These are phyloP conservation scores for Tephrocybe rancida DNA, from an alignment of 768 basidiomycete genomes.

Conservation along the genomic window DNA sequence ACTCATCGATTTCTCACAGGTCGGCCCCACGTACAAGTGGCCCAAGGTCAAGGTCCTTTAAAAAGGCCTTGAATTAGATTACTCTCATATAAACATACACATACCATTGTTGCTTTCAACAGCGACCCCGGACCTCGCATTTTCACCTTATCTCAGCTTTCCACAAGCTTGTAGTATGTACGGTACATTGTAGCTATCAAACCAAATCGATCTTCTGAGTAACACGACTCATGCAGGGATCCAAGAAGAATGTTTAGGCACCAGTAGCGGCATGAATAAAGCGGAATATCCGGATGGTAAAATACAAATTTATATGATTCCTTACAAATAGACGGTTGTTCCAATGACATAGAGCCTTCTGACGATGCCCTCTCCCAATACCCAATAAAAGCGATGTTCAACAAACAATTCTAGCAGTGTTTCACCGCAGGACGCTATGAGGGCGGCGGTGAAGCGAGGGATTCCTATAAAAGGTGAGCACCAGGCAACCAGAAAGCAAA, in stretches of 20 bases:
- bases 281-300: conserved; percentile 8
- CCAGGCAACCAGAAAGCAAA: conserved; percentile 1
- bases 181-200: conserved; percentile 12
- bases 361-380: conserved; percentile 4
- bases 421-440: conserved; percentile 32
- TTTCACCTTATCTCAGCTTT: conserved; percentile 14
- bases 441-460: conserved; percentile 71
- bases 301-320: conserved; percentile 18
- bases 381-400: conserved; percentile 5
- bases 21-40: conserved; percentile 13
- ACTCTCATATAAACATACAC: conserved; percentile 10
- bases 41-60: conserved; percentile 12
- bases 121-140: conserved; percentile 15
- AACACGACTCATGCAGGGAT: neutral
- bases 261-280: neutral
- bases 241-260: neutral
- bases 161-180: conserved; percentile 21
- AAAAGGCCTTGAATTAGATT: neutral
- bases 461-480: conserved; percentile 43
- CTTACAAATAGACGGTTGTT: conserved; percentile 14
- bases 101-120: conserved; percentile 29
- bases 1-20: neutral
- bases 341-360: conserved; percentile 1
- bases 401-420: conserved; percentile 3
- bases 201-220: neutral